These are phyloP conservation scores for Didymella segeticola DNA, from an alignment of 2,329 filamentous ascomycete genomes.

Conservation along the genomic window DNA sequence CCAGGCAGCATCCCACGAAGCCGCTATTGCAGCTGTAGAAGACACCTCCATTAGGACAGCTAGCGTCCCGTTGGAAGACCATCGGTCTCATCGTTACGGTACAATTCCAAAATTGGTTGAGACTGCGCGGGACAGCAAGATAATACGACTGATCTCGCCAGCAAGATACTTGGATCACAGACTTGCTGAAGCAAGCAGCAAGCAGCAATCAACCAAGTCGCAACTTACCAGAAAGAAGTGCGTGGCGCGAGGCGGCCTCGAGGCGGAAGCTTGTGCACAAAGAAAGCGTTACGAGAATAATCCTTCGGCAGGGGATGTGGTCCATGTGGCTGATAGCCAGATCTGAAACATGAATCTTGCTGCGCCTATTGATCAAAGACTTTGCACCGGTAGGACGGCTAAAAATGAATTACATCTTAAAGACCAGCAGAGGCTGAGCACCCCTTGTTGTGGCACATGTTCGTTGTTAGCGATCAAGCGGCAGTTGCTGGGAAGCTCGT, in stretches of 20 bases:
- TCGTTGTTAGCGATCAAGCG: neutral
- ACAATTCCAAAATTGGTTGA: neutral
- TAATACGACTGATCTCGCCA: neutral
- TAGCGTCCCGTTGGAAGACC: slow-evolving; percentile 9
- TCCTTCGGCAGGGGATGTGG: slow-evolving; percentile 12
- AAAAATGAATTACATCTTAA: neutral
- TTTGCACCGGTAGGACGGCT: neutral
- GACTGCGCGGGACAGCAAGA: neutral
- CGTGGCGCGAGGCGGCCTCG: slow-evolving; percentile 13
- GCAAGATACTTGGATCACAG: neutral
- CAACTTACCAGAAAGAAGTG: neutral
- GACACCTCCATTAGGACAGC: slow-evolving; percentile 25
- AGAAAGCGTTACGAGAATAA: slow-evolving; percentile 18
- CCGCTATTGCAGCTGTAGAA: slow-evolving; percentile 30
- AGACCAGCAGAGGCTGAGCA: neutral
- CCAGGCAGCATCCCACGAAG: slow-evolving; percentile 36
- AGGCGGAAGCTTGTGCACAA: slow-evolving; percentile 17
- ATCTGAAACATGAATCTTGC: slow-evolving; percentile 9
- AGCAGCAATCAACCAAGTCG: neutral
- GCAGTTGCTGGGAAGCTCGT: slow-evolving; percentile 11
- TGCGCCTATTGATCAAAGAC: neutral
- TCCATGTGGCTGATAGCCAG: slow-evolving; percentile 7
- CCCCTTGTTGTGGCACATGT: too few relatives aligned
- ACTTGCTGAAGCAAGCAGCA: neutral
- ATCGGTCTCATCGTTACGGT: slow-evolving; percentile 16